phyloP scores from a whole-genome alignment of 306 rosid species.

The Psophocarpus tetragonolobus region DNA sequence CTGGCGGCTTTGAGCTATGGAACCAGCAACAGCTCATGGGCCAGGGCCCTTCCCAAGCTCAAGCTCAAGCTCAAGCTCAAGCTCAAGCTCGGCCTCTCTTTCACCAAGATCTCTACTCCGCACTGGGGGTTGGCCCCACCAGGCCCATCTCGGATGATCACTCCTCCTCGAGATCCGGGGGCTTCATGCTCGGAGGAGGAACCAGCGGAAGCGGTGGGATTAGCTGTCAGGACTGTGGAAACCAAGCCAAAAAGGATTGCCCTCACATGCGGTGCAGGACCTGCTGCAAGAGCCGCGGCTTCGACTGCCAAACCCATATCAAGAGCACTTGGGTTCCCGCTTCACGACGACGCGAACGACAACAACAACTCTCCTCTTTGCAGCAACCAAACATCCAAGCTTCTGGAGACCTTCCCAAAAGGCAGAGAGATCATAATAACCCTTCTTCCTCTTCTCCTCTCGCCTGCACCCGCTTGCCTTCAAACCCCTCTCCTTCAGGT shows the following conservation, averaged over 20 bases:
- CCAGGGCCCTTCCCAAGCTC: slow-evolving; percentile 37
- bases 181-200: slow-evolving; percentile 41
- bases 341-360: slow-evolving; percentile 75
- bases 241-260: slow-evolving; percentile 96
- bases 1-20: slow-evolving; percentile 68
- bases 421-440: slow-evolving; percentile 55
- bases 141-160: slow-evolving; percentile 58
- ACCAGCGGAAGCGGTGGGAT: slow-evolving; percentile 45
- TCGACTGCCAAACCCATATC: slow-evolving; percentile 80
- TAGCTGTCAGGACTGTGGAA: slow-evolving; percentile 95
- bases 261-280: slow-evolving; percentile 83
- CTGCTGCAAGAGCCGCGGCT: slow-evolving; percentile 94
- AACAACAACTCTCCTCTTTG: slow-evolving; percentile 40
- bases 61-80: no score
- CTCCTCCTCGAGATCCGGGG: slow-evolving; percentile 63
- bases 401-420: slow-evolving; percentile 46
- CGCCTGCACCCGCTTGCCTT: slow-evolving; percentile 61
- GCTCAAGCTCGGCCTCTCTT: slow-evolving; percentile 48
- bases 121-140: slow-evolving; percentile 67
- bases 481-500: slow-evolving; percentile 55
- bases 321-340: slow-evolving; percentile 98
- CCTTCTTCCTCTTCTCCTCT: slow-evolving; percentile 44
- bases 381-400: slow-evolving; percentile 30
- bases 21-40: slow-evolving; percentile 47
- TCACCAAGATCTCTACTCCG: slow-evolving; percentile 71